These are phyloP conservation scores for Tulasnella sp. DNA, from an alignment of 768 basidiomycete genomes.

Conservation along the genomic window DNA sequence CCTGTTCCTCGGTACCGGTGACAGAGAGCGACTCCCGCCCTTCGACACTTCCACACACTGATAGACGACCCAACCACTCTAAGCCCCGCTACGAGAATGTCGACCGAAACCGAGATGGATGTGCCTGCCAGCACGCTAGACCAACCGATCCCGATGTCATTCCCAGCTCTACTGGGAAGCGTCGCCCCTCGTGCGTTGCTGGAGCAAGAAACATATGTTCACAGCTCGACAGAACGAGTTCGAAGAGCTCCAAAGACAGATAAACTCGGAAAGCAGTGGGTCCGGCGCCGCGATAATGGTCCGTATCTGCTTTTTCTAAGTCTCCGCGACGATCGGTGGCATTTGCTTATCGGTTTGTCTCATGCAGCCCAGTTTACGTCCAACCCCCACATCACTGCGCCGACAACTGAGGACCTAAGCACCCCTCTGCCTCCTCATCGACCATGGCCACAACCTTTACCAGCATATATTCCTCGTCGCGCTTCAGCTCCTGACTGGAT, in stretches of 20 bases:
- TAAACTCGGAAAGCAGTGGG: conserved; percentile 69
- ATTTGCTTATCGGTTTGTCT: not conserved
- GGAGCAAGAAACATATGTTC: not conserved
- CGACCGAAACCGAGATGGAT: not conserved
- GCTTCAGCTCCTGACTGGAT: conserved; percentile 47
- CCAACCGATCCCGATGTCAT: conserved; percentile 56
- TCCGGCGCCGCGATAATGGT: conserved; percentile 75
- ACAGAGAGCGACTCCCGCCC: not conserved
- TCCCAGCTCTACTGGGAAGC: conserved; percentile 65
- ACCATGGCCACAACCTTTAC: conserved; percentile 70
- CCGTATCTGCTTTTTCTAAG: conserved; percentile 27
- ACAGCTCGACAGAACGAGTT: conserved; percentile 25
- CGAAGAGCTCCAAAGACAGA: conserved; percentile 48
- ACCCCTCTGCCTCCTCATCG: conserved; percentile 44
- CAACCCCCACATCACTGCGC: conserved; percentile 67
- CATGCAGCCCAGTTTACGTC: conserved; percentile 60
- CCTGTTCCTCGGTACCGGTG: not conserved
- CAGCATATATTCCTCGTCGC: conserved; percentile 62
- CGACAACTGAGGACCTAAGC: conserved; percentile 54
- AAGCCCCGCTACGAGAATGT: not conserved
- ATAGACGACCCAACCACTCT: not conserved
- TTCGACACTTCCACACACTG: not conserved
- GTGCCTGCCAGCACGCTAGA: conserved; percentile 1
- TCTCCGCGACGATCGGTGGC: not conserved
- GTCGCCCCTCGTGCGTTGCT: conserved; percentile 37